Evolutionary conservation across 495 filamentous ascomycete species (phyloP), one percentile per base, ranked within the genome.

Genomic region (Hyphodiscus hymeniophilus): DNA sequence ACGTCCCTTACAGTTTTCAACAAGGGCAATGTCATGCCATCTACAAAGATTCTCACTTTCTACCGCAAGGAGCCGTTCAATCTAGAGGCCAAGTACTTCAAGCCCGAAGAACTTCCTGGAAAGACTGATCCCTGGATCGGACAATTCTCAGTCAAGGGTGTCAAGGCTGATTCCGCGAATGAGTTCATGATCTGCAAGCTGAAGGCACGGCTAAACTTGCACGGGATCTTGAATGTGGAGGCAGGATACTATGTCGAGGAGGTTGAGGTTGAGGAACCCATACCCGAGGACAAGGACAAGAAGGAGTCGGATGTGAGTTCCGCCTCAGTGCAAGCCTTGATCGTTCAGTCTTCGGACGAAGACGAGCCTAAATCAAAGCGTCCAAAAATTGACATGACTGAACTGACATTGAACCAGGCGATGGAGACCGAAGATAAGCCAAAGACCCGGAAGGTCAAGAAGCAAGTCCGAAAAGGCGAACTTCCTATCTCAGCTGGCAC

Each of bases 101-200:
- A 94, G 56, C 84, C 88, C 15, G 89, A 95, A 18, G 61, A 68
- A 32, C 79, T 99, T n/a, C 92, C 92, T 38, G 92, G 91, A 59
- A 91, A 89, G 78, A 75, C 85, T 52, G 84, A 87, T 48, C 84
- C 92, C 43, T 97, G 91, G 82, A 95, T 99, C 57, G 92, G 92
- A 44, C 79, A 86, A 46, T 99, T 99, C 71, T 92, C 88, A 18
- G 84, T 94, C 62, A 94, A 94, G 77, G 81, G 79, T 21, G 88
- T 94, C 55, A 80, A 90, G 70, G 80, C 85, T 24, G 85, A 89
- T 63, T 73, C 77, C 45, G 89, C 94, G 54, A 85, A 92, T 40
- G 88, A 94, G 58, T 94, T 94, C 65, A 94, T 94, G 88, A 95
- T 99, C 59, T 99, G 92, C 82, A 99, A 99, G 75, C 82, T 99